Evolutionary conservation across 805 yeast genomes (phyloP).

Genomic region (Myxozyma neglecta): DNA sequence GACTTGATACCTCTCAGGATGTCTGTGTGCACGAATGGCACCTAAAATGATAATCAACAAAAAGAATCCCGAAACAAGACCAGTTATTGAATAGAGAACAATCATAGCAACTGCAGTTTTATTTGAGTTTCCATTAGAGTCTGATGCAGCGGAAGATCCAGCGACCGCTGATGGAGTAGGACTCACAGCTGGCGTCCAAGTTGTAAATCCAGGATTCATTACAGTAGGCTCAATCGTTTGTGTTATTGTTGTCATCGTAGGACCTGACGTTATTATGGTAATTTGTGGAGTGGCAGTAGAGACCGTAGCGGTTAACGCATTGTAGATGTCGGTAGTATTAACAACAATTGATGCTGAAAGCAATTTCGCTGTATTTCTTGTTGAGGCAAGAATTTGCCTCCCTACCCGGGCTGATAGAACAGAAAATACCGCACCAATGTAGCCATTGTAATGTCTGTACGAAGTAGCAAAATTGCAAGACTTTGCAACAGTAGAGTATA

Average conservation of each 20-base stretch:
- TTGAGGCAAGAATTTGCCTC: conserved; percentile 7
- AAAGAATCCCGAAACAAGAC: conserved; percentile 37
- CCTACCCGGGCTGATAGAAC: conserved; percentile 15
- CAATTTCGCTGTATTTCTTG: neutral
- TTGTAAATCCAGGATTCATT: conserved; percentile 11
- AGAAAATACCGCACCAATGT: conserved; percentile 28
- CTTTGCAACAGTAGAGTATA: conserved; percentile 16
- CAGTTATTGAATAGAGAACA: conserved; percentile 37
- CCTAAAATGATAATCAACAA: conserved; percentile 39
- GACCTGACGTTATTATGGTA: neutral
- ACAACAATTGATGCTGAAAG: conserved; percentile 14
- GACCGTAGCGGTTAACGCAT: conserved; percentile 4
- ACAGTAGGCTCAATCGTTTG: conserved; percentile 5
- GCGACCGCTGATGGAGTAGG: neutral
- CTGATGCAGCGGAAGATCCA: neutral
- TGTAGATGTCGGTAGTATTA: conserved; percentile 16
- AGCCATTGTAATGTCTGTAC: conserved; percentile 13
- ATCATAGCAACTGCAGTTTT: conserved; percentile 38
- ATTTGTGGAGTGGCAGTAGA: neutral
- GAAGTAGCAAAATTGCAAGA: conserved; percentile 18
- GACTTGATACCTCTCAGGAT: conserved; percentile 40
- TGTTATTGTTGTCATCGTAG: conserved; percentile 10
- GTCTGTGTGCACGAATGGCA: conserved; percentile 40
- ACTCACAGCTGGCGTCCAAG: conserved; percentile 6
- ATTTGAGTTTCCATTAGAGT: neutral